A percentile compares a stretch with the other conserved stretches of the same genome.
phyloP scores from a whole-genome alignment of 2,329 filamentous ascomycete species.

The Fusarium nisikadoi region DNA sequence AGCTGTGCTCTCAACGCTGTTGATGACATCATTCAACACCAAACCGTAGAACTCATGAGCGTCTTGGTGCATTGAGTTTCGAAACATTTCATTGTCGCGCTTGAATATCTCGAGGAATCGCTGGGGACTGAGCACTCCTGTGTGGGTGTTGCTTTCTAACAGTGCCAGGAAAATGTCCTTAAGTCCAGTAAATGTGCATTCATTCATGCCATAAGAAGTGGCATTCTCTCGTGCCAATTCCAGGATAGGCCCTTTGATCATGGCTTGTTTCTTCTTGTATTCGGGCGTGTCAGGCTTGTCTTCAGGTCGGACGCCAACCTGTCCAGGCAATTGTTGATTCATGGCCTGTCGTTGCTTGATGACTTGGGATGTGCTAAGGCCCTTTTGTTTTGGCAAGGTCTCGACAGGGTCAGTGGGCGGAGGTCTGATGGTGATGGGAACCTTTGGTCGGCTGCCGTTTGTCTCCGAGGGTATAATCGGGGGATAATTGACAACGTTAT shows the following conservation, averaged over 20 bases:
- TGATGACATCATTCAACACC: constrained; percentile 93
- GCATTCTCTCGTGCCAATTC: constrained; percentile 86
- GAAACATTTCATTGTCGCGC: constrained; percentile 96
- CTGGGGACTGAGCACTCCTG: constrained; percentile 90
- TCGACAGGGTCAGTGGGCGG: constrained; percentile 59
- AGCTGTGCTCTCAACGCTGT: constrained; percentile 91
- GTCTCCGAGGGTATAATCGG: constrained; percentile 76
- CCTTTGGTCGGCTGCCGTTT: constrained; percentile 65
- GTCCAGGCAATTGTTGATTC: constrained; percentile 64
- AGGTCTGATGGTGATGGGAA: constrained; percentile 71
- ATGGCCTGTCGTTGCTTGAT: constrained; percentile 66
- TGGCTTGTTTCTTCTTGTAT: constrained; percentile 96
- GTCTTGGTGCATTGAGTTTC: constrained; percentile 97
- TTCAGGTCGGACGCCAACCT: constrained; percentile 74
- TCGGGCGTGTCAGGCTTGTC: constrained; percentile 95
- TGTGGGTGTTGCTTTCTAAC: constrained; percentile 81
- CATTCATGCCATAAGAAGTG: constrained; percentile 87
- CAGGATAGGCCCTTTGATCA: constrained; percentile 86
- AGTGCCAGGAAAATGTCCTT: constrained; percentile 97
- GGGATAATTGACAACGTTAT: constrained; percentile 93
- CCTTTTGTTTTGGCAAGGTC: constrained; percentile 58
- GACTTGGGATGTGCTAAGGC: constrained; percentile 65
- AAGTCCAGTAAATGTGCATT: constrained; percentile 92
- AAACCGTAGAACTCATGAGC: constrained; percentile 97
- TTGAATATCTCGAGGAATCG: constrained; percentile 94